Evolutionary conservation across 2,329 filamentous ascomycete species (phyloP).

Genomic region (Sarocladiaceae sp.): DNA sequence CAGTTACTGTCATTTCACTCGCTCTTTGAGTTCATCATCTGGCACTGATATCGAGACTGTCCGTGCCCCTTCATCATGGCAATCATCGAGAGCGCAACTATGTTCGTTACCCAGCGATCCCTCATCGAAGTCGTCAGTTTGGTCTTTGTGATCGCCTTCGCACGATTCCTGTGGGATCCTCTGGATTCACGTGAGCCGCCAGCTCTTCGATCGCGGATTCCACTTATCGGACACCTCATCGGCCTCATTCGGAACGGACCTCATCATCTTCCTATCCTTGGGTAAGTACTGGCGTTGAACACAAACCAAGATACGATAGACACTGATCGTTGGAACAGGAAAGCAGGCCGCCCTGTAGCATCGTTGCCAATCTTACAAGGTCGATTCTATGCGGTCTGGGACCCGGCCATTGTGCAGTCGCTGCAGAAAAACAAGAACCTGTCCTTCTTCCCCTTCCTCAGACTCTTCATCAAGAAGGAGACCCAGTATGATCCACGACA

Average conservation of each 20-base stretch:
- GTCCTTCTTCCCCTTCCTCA: slow-evolving; percentile 36
- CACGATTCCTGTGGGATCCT: background rate
- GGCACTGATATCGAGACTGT: no score
- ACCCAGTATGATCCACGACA: slow-evolving; percentile 13
- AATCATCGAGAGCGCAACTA: background rate
- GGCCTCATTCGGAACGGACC: slow-evolving; percentile 19
- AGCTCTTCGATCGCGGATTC: slow-evolving; percentile 27
- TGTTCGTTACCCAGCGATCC: background rate
- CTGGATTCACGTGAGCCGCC: slow-evolving; percentile 26
- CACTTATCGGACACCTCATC: slow-evolving; percentile 36
- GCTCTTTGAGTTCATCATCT: no score
- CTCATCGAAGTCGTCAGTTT: background rate
- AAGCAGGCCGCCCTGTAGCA: slow-evolving; percentile 27
- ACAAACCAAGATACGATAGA: background rate
- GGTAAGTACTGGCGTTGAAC: no score
- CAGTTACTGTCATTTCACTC: no score
- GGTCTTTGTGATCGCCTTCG: background rate
- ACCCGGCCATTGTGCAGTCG: slow-evolving; percentile 31
- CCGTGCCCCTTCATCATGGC: no score
- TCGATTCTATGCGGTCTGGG: slow-evolving; percentile 39
- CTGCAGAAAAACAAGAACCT: slow-evolving; percentile 36
- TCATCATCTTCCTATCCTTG: slow-evolving; percentile 1
- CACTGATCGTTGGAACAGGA: slow-evolving; percentile 10
- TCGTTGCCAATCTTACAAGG: slow-evolving; percentile 37
- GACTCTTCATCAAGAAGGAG: slow-evolving; percentile 23